Evolutionary conservation across 164 flowering plant species (phyloP).

Genomic region (Chloranthus sessilifolius): DNA sequence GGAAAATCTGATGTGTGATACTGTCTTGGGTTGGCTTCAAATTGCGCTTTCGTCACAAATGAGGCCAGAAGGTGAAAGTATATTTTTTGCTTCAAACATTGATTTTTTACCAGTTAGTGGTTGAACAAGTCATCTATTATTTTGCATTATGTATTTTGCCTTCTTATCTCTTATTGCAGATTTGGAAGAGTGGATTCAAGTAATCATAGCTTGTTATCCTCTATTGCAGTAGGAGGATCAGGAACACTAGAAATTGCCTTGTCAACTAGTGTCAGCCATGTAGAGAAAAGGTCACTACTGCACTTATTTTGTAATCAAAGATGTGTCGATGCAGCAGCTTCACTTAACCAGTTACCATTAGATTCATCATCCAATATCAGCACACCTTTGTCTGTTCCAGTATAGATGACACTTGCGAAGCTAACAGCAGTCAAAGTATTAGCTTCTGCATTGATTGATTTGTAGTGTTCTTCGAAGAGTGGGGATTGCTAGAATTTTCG

Average conservation of each 20-base stretch:
- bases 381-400: constrained; percentile 10
- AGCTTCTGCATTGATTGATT: no score
- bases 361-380: not conserved
- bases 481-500: no score
- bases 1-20: constrained; percentile 28
- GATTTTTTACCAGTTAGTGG: no score
- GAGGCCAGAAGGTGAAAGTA: constrained; percentile 47
- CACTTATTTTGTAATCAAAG: constrained; percentile 70
- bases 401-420: constrained; percentile 48
- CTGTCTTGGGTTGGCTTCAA: constrained; percentile 60
- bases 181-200: constrained; percentile 70
- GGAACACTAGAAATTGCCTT: constrained; percentile 31
- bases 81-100: no score
- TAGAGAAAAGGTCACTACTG: constrained; percentile 52
- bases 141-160: not conserved
- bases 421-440: constrained; percentile 56
- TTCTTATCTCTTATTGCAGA: constrained; percentile 41
- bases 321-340: constrained; percentile 19
- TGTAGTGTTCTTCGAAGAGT: no score
- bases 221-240: constrained; percentile 29
- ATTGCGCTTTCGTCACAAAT: constrained; percentile 33
- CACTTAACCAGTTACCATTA: no score
- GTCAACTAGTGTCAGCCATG: constrained; percentile 34
- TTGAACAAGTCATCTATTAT: no score
- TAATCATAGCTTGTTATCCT: constrained; percentile 80